These are phyloP conservation scores for Coemansia sp. DNA, from an alignment of 192 early-diverging fungal species.

Conservation along the genomic window DNA sequence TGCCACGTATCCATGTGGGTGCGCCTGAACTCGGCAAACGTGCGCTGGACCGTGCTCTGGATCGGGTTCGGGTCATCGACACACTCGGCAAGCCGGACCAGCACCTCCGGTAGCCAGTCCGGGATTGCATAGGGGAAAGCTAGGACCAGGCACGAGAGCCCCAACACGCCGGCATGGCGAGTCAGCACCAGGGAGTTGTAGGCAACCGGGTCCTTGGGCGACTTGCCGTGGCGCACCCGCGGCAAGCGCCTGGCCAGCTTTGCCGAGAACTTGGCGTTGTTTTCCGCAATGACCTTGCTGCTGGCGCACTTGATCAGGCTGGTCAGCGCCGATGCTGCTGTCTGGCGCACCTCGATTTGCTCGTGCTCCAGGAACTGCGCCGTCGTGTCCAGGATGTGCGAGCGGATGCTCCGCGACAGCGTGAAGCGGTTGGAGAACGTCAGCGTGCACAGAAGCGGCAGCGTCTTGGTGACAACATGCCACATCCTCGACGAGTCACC, in stretches of 20 bases:
- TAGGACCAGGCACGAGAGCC: slow-evolving; percentile 76
- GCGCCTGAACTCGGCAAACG: slow-evolving; percentile 88
- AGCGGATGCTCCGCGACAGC: slow-evolving; percentile 53
- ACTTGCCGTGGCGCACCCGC: slow-evolving; percentile 15
- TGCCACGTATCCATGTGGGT: slow-evolving; percentile 97
- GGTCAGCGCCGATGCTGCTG: slow-evolving; percentile 30
- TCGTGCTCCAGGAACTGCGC: slow-evolving; percentile 65
- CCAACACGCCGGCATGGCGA: slow-evolving; percentile 86
- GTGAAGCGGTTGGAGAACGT: slow-evolving; percentile 79
- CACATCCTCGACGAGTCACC: slow-evolving; percentile 50
- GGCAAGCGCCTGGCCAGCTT: slow-evolving; percentile 28
- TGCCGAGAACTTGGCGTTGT: slow-evolving; percentile 30
- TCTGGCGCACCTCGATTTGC: slow-evolving; percentile 76
- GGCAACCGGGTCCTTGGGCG: slow-evolving; percentile 17
- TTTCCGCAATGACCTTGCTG: slow-evolving; percentile 26
- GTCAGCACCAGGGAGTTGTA: slow-evolving; percentile 49
- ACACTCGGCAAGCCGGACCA: slow-evolving; percentile 70
- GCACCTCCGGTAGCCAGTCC: slow-evolving; percentile 80
- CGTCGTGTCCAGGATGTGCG: slow-evolving; percentile 64
- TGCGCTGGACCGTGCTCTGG: slow-evolving; percentile 73
- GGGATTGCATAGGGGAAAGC: slow-evolving; percentile 95
- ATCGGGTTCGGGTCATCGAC: slow-evolving; percentile 83
- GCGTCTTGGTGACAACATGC: slow-evolving; percentile 72
- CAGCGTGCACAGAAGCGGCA: slow-evolving; percentile 81
- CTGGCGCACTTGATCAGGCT: slow-evolving; percentile 42